Percentiles rank a stretch among this genome's conserved stretches.
Conservation (phyloP, 805 yeast genomes). For the Grigorovia yakushimaensis region DNA sequence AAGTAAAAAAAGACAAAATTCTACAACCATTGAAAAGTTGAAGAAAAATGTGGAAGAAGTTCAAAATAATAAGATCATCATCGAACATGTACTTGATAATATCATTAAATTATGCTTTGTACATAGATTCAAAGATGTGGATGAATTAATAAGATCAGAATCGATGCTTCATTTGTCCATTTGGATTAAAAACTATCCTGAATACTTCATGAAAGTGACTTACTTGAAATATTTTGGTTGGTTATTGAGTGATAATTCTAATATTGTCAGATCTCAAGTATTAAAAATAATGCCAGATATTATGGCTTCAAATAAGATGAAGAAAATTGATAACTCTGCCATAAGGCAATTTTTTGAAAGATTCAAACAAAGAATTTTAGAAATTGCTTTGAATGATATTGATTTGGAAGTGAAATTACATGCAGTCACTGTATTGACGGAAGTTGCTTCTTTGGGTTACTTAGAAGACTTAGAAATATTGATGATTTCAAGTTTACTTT, state of each 20-base stretch:
- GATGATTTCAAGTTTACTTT: constrained; percentile 36
- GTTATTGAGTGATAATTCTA: constrained; percentile 65
- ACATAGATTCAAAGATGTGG: constrained; percentile 74
- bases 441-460: constrained; percentile 50
- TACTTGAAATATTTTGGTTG: constrained; percentile 75
- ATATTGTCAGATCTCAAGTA: constrained; percentile 55
- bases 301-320: constrained; percentile 24
- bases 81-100: constrained; percentile 53
- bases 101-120: constrained; percentile 57
- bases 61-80: constrained; percentile 40
- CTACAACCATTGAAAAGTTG: constrained; percentile 39
- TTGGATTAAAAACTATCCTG: constrained; percentile 68
- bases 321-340: constrained; percentile 42
- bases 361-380: constrained; percentile 54
- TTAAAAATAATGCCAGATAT: constrained; percentile 40
- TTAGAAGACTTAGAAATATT: constrained; percentile 49
- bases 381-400: constrained; percentile 48
- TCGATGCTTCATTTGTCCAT: constrained; percentile 53
- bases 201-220: constrained; percentile 55
- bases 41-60: constrained; percentile 34
- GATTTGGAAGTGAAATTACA: constrained; percentile 45
- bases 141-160: constrained; percentile 58
- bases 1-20: constrained; percentile 30
- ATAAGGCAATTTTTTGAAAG: constrained; percentile 72
- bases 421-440: constrained; percentile 44